phyloP scores from a whole-genome alignment of 179 eudicot species.

The Carnegiea gigantea region DNA sequence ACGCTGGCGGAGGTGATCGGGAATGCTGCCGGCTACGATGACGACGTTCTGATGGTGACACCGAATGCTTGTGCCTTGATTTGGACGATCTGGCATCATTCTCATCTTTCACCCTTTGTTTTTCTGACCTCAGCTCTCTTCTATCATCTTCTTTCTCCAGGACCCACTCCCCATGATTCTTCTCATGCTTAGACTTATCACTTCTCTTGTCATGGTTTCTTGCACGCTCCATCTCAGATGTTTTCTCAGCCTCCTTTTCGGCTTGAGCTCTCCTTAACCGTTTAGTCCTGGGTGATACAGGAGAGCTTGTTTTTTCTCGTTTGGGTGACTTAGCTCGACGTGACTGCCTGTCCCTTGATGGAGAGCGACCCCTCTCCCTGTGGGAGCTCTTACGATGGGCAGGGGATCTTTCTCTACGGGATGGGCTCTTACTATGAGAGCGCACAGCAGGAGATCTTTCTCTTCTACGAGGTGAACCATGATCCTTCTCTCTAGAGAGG shows the following conservation, averaged over 20 bases:
- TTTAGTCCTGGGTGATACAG: constrained; percentile 70
- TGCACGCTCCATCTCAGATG: constrained; percentile 36
- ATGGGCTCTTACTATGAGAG: constrained; percentile 41
- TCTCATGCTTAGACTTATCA: constrained; percentile 43
- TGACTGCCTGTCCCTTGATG: constrained; percentile 49
- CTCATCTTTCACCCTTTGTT: constrained; percentile 38
- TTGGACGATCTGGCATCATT: constrained; percentile 52
- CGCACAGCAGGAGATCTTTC: constrained; percentile 59
- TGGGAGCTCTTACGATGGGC: constrained; percentile 36
- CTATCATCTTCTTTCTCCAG: constrained; percentile 46
- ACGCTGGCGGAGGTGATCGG: constrained; percentile 56
- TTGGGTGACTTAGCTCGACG: constrained; percentile 53
- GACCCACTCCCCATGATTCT: constrained; percentile 44
- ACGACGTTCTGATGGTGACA: constrained; percentile 59
- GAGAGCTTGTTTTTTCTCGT: constrained; percentile 45
- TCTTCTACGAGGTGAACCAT: constrained; percentile 53
- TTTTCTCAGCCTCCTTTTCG: constrained; percentile 50
- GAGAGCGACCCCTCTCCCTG: constrained; percentile 36
- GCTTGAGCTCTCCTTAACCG: constrained; percentile 57
- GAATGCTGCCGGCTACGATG: constrained; percentile 58
- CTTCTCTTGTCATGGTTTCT: constrained; percentile 39
- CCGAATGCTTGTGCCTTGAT: constrained; percentile 54
- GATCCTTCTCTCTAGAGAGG: constrained; percentile 54
- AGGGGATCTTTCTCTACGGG: constrained; percentile 42
- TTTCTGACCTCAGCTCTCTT: constrained; percentile 56